Evolutionary conservation across 495 filamentous ascomycete genomes (phyloP).

Genomic region (Aspergillus nidulans): DNA sequence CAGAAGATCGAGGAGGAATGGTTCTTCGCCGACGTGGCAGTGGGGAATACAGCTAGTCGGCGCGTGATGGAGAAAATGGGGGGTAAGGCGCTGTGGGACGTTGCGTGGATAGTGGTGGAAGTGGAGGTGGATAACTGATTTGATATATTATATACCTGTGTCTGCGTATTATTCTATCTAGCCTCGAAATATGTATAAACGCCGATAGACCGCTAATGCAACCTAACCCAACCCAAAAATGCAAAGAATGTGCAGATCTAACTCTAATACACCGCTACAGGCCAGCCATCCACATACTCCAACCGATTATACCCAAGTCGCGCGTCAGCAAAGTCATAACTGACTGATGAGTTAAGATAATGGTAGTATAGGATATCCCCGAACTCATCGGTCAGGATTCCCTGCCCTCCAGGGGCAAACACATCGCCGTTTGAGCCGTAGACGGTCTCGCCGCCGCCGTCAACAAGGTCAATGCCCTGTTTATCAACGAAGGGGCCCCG

Average conservation of each 20-base stretch:
- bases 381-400: conserved; percentile 30
- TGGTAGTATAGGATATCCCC: conserved; percentile 46
- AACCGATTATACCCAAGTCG: conserved; percentile 41
- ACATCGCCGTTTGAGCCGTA: conserved; percentile 46
- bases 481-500: conserved; percentile 42
- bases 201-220: neutral
- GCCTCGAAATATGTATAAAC: no score
- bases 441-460: conserved; percentile 40
- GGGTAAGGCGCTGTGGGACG: neutral
- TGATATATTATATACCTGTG: neutral
- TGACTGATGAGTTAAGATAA: conserved; percentile 40
- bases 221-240: neutral
- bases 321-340: conserved; percentile 39
- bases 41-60: conserved; percentile 1
- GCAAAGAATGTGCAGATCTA: neutral
- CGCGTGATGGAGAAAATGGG: conserved; percentile 13
- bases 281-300: conserved; percentile 43
- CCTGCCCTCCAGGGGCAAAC: conserved; percentile 46
- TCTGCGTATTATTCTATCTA: neutral
- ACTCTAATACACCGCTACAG: conserved; percentile 22
- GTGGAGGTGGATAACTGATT: neutral
- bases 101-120: conserved; percentile 9
- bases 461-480: conserved; percentile 29
- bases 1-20: neutral
- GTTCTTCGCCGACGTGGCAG: conserved; percentile 5